Evolutionary conservation across 2,329 filamentous ascomycete genomes (phyloP).

Genomic region (Boeremia lycopersici): DNA sequence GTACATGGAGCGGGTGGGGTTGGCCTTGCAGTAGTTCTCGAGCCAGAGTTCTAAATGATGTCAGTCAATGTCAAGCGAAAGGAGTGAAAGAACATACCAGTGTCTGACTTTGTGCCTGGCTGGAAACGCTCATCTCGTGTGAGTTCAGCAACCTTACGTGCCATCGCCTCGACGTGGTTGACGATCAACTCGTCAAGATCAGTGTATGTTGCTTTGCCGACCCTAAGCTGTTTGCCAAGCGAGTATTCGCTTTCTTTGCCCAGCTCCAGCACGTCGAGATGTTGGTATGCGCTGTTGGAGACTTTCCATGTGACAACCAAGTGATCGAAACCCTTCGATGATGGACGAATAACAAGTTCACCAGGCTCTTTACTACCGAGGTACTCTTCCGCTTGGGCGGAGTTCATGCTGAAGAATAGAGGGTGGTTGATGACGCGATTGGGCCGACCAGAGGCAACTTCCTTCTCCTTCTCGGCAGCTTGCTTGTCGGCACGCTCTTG

Average conservation of each 20-base stretch:
- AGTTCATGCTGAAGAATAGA: conserved; percentile 91
- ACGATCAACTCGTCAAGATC: conserved; percentile 98
- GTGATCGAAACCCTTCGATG: conserved; percentile 93
- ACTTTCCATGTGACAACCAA: conserved; percentile 98
- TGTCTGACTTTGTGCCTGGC: conserved; percentile 76
- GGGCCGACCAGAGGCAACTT: conserved; percentile 80
- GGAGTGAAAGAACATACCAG: conserved; percentile 67
- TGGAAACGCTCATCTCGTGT: conserved; percentile 95
- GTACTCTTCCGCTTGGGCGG: conserved; percentile 90
- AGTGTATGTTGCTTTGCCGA: conserved; percentile 89
- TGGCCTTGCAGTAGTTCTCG: conserved; percentile 92
- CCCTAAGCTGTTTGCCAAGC: conserved; percentile 82
- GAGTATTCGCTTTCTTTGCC: conserved; percentile 98
- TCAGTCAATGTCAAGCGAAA: conserved; percentile 18
- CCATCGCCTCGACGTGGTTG: conserved; percentile 96
- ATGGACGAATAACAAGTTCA: conserved; percentile 93
- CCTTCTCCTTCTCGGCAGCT: conserved; percentile 84
- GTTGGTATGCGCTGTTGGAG: conserved; percentile 92
- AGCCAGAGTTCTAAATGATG: conserved; percentile 81
- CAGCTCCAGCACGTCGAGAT: conserved; percentile 95
- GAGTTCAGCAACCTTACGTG: conserved; percentile 95
- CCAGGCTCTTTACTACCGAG: conserved; percentile 83
- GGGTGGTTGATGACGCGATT: conserved; percentile 98
- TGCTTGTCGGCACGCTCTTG: conserved; percentile 78
- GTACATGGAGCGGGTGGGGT: conserved; percentile 91